Base-by-base conservation (phyloP, 2,329 filamentous ascomycete species). In the Lasiodiplodia citricola region DNA sequence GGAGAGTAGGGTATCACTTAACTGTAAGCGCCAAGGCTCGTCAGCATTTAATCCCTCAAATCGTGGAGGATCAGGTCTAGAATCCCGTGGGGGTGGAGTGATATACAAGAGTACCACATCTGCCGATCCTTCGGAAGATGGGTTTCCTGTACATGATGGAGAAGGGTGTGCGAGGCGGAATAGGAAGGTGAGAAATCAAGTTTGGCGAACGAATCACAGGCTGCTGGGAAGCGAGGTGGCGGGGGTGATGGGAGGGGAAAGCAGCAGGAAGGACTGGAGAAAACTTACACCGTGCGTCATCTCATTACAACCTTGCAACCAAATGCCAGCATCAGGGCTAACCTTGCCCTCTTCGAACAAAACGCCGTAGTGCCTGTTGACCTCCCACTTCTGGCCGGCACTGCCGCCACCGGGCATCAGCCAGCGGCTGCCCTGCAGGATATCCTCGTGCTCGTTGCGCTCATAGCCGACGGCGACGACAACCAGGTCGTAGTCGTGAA, bases 221-320 rank as follows among this genome's bases (percentile, higher is more conserved):
- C 18, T 14, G n/a, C 18, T 18, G 28, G 21, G 47, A 64, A 52
- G 47, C 44, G 60, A 64, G 28, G 60, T 64, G 60, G 60, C 44
- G 60, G 16, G 44, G 37, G 8, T 35, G 58, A 28, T 51, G 18
- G 25, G 44, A 10, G 50, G 23, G 18, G 38, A 60, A 23, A 31
- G 25, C 14, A 50, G 1, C 21, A 25, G 8, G 31, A 67, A 44
- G 25, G 51, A 37, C 10, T 25, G 57, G 38, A 14, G 18, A 66
- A 65, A 52, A 89, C 91, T 89, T 87, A 95, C 91, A 70, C 95
- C 95, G 80, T 98, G 95, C 41, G 94, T 97, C 70, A 86, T 89
- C 83, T 98, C 94, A 78, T 94, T 96, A 83, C 94, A 97, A 38
- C 95, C 95, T 79, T 98, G 96, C 74, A 98, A 84, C 91, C 92